phyloP scores from a whole-genome alignment of 2,329 filamentous ascomycete species.

The Ophiostoma ips region DNA sequence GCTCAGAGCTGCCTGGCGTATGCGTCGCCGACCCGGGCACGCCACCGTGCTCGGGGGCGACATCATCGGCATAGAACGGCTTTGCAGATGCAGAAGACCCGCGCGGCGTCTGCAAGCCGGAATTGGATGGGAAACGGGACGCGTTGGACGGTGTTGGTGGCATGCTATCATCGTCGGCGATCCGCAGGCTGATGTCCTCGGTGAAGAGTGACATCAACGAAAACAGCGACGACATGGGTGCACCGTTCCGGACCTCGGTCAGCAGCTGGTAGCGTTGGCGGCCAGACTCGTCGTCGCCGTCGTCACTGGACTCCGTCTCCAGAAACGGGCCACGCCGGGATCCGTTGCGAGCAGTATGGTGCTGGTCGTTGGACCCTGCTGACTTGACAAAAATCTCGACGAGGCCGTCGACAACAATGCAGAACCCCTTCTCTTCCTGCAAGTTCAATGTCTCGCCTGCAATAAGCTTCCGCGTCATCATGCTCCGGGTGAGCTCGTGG shows the following conservation, averaged over 20 bases:
- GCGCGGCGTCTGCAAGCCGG: conserved; percentile 20
- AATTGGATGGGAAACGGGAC: conserved; percentile 17
- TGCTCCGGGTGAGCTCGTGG: conserved; percentile 90
- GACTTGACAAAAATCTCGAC: conserved; percentile 99
- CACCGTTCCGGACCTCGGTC: conserved; percentile 94
- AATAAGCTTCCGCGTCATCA: conserved; percentile 95
- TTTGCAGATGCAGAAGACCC: conserved; percentile 24
- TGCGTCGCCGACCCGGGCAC: conserved; percentile 11
- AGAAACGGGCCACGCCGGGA: conserved; percentile 27
- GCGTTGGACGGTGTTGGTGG: conserved; percentile 18
- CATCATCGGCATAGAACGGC: conserved; percentile 15
- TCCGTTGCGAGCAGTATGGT: conserved; percentile 10
- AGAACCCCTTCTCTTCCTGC: conserved; percentile 97
- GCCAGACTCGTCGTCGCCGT: conserved; percentile 37
- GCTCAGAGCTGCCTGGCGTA: conserved; percentile 16
- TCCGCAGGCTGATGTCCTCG: conserved; percentile 72
- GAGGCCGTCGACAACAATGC: conserved; percentile 86
- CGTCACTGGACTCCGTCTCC: conserved; percentile 31
- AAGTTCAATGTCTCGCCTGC: conserved; percentile 89
- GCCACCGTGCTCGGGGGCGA: conserved; percentile 16
- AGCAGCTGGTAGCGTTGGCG: conserved; percentile 86
- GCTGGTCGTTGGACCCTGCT: conserved; percentile 31
- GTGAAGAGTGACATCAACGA: conserved; percentile 96
- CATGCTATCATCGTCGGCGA: conserved; percentile 48
- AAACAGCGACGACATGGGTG: conserved; percentile 96